phyloP scores from a whole-genome alignment of 306 rosid genomes.

The Glycine latifolia region DNA sequence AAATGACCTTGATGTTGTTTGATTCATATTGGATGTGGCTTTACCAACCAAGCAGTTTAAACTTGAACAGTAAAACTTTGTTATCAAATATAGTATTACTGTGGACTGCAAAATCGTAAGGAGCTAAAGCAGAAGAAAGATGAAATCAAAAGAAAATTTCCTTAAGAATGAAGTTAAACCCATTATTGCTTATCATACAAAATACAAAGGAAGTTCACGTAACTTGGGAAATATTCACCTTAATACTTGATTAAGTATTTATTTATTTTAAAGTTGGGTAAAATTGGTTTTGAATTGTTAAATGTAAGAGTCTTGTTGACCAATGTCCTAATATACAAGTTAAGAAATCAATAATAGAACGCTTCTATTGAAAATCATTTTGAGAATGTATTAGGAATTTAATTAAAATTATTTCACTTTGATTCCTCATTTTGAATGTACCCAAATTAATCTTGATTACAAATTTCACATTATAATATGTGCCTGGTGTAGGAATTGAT shows the following conservation, averaged over 20 bases:
- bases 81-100: neutral
- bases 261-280: neutral
- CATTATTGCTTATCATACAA: neutral
- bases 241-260: no score
- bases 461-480: neutral
- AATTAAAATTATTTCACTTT: neutral
- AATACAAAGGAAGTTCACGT: no score
- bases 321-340: no score
- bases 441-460: neutral
- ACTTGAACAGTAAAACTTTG: neutral
- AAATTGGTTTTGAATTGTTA: neutral
- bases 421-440: neutral
- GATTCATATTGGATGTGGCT: neutral
- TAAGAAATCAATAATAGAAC: neutral
- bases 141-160: neutral
- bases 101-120: constrained; percentile 7
- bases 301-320: neutral
- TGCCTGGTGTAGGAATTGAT: neutral
- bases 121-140: neutral
- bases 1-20: neutral
- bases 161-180: constrained; percentile 3
- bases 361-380: no score
- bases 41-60: constrained; percentile 2
- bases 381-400: neutral
- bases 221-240: no score